Conservation (phyloP, 306 rosid species). For the Pueraria montana region DNA sequence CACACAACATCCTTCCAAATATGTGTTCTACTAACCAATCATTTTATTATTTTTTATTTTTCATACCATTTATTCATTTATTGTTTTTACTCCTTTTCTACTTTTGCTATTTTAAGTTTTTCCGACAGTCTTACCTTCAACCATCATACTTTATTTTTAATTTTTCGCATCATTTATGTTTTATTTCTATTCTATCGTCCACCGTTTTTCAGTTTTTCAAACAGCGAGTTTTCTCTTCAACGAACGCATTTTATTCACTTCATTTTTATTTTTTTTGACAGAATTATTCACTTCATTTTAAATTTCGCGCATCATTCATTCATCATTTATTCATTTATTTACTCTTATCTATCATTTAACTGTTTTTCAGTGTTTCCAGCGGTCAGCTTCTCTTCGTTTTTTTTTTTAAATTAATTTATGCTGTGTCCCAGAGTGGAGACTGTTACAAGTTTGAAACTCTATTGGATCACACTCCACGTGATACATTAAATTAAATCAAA, state of each 20-base stretch:
- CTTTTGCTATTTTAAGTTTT: background rate
- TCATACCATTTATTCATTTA: background rate
- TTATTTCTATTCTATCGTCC: background rate
- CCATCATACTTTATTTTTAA: background rate
- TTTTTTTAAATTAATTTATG: background rate
- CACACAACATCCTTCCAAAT: conserved; percentile 3
- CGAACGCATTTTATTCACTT: background rate
- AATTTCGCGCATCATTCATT: background rate
- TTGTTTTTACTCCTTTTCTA: background rate
- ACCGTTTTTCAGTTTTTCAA: background rate
- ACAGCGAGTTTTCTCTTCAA: background rate
- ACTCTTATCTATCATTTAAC: background rate
- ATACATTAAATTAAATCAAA: background rate
- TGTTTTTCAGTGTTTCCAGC: background rate
- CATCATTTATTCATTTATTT: background rate
- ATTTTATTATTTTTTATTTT: background rate
- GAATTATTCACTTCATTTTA: background rate
- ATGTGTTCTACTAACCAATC: background rate
- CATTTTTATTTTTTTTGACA: too few species aligned
- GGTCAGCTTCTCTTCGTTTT: background rate
- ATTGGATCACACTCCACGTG: background rate
- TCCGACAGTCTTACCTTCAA: background rate
- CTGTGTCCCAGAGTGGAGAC: background rate
- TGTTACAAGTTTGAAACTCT: background rate
- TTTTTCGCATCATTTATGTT: background rate